phyloP scores from a whole-genome alignment of 306 rosid species.

The Mimosa bimucronata region DNA sequence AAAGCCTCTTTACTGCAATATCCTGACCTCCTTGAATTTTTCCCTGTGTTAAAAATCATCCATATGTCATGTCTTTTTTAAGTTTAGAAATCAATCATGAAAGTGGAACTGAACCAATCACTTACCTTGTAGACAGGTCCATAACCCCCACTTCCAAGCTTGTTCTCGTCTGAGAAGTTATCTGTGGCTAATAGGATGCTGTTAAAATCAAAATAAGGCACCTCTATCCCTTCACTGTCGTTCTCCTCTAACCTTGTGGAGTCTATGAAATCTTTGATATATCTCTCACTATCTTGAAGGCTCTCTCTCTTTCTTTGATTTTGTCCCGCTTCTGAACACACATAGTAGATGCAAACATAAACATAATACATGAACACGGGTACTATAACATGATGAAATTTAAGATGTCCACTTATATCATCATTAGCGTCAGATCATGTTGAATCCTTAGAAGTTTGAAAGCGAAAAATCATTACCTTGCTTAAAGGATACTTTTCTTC shows the following conservation, averaged over 20 bases:
- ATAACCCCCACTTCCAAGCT: conserved; percentile 56
- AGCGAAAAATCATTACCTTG: conserved; percentile 2
- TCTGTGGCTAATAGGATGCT: conserved; percentile 41
- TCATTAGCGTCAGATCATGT: not conserved
- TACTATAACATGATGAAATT: not conserved
- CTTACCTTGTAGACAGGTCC: conserved; percentile 54
- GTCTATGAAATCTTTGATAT: conserved; percentile 28
- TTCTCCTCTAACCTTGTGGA: conserved; percentile 29
- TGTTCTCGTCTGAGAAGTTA: conserved; percentile 48
- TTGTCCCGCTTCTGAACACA: conserved; percentile 9
- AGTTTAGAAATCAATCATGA: not conserved
- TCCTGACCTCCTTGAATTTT: conserved; percentile 26
- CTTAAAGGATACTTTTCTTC: not conserved
- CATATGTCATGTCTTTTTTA: not conserved
- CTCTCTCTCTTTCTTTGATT: not conserved
- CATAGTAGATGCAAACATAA: not conserved
- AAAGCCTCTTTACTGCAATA: conserved; percentile 50
- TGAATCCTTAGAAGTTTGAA: not conserved
- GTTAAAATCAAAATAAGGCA: conserved; percentile 37
- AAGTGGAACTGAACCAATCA: not conserved
- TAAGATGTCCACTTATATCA: not conserved
- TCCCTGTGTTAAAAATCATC: conserved; percentile 32
- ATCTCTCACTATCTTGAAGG: conserved; percentile 9
- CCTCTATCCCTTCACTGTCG: conserved; percentile 38
- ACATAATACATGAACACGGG: not conserved